Evolutionary conservation across 768 basidiomycete genomes (phyloP).

Genomic region (Phaffia tasmanica): DNA sequence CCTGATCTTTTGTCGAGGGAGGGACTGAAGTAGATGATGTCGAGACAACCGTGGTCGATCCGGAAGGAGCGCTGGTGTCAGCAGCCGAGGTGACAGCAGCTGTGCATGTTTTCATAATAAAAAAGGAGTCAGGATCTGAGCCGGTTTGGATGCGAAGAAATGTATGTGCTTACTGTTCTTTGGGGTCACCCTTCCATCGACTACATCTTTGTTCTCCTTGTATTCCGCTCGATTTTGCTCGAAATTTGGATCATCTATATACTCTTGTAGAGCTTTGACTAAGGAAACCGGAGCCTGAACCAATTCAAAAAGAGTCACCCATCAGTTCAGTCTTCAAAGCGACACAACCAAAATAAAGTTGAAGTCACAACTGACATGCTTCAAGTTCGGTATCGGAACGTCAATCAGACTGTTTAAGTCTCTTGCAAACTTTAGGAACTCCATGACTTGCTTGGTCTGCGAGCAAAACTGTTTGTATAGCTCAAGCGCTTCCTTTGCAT

Average conservation of each 20-base stretch:
- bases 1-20: slow-evolving; percentile 41
- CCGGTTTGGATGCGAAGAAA: no score
- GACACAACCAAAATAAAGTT: background rate
- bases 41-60: slow-evolving; percentile 29
- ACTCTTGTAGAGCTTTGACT: slow-evolving; percentile 87
- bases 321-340: background rate
- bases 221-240: slow-evolving; percentile 92
- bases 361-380: slow-evolving; percentile 47
- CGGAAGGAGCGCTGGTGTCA: slow-evolving; percentile 23
- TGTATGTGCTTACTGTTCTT: no score
- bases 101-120: background rate
- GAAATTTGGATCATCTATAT: slow-evolving; percentile 90
- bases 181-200: slow-evolving; percentile 5
- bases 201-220: slow-evolving; percentile 48
- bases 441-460: slow-evolving; percentile 79
- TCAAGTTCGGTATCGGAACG: slow-evolving; percentile 84
- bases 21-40: slow-evolving; percentile 32
- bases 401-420: slow-evolving; percentile 88
- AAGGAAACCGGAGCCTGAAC: slow-evolving; percentile 80
- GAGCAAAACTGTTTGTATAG: slow-evolving; percentile 91
- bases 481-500: slow-evolving; percentile 68
- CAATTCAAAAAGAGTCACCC: background rate
- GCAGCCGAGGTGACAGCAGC: slow-evolving; percentile 5
- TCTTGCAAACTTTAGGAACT: slow-evolving; percentile 80
- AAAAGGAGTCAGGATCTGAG: background rate